Conservation (phyloP, 495 filamentous ascomycete genomes). For the Daldinia childiae region DNA sequence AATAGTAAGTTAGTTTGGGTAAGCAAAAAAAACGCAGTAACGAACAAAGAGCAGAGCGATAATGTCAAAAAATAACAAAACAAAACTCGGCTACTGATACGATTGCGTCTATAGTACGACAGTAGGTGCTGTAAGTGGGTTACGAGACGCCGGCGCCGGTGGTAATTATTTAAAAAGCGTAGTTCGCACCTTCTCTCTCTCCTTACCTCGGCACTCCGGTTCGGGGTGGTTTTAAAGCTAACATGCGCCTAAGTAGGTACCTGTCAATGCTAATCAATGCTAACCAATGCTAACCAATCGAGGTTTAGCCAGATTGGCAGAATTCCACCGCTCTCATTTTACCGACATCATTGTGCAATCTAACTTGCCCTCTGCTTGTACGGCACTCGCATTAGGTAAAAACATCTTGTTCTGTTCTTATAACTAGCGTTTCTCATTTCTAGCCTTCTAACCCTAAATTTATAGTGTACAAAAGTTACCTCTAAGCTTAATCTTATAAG, state of each 20-base stretch:
- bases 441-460: slow-evolving; percentile 1
- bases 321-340: slow-evolving; percentile 25
- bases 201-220: slow-evolving; percentile 43
- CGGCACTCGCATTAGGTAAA: too few relatives aligned
- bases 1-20: not conserved
- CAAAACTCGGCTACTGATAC: too few relatives aligned
- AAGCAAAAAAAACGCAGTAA: not conserved
- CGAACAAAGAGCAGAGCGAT: not conserved
- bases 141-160: slow-evolving; percentile 11
- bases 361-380: too few relatives aligned
- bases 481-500: slow-evolving; percentile 7
- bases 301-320: slow-evolving; percentile 27
- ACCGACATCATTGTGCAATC: not conserved
- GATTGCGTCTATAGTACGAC: too few relatives aligned
- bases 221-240: slow-evolving; percentile 10
- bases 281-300: slow-evolving; percentile 20
- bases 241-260: slow-evolving; percentile 9
- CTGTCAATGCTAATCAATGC: not conserved
- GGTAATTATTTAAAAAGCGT: slow-evolving; percentile 9
- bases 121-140: not conserved
- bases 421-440: slow-evolving; percentile 24
- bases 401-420: too few relatives aligned
- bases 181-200: slow-evolving; percentile 6
- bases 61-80: too few relatives aligned
- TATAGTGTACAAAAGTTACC: slow-evolving; percentile 21